phyloP scores from a whole-genome alignment of 306 rosid genomes.

The Geum urbanum region DNA sequence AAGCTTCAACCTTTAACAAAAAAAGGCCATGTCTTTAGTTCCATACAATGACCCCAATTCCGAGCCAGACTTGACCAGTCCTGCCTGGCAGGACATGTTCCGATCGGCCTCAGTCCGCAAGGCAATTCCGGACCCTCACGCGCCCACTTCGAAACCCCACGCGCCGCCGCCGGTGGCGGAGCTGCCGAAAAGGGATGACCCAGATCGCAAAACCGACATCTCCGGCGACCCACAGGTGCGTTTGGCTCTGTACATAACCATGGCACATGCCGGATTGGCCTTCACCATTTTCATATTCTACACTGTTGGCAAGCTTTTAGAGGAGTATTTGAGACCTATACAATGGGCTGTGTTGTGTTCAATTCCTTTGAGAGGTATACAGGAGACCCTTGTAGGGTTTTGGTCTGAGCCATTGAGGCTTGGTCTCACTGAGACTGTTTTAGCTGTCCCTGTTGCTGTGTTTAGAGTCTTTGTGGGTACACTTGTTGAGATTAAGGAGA shows the following conservation, averaged over 20 bases:
- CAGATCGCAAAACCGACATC: constrained; percentile 36
- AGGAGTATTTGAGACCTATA: constrained; percentile 73
- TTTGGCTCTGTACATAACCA: constrained; percentile 78
- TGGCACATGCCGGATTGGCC: constrained; percentile 90
- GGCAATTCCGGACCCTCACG: constrained; percentile 17
- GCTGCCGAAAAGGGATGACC: constrained; percentile 18
- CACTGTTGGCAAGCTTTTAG: constrained; percentile 62
- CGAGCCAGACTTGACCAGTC: constrained; percentile 32
- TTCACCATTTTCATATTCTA: constrained; percentile 67
- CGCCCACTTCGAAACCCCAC: background rate
- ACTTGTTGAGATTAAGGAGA: constrained; percentile 68
- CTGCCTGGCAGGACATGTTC: constrained; percentile 97
- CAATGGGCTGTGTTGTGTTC: constrained; percentile 94
- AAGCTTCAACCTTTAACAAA: background rate
- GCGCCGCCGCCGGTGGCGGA: background rate
- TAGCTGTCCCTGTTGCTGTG: constrained; percentile 68
- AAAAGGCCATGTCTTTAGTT: constrained; percentile 53
- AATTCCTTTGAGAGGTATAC: constrained; percentile 78
- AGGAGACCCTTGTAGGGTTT: constrained; percentile 60
- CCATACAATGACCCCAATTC: constrained; percentile 60
- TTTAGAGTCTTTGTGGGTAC: constrained; percentile 71
- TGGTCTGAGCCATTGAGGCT: constrained; percentile 69
- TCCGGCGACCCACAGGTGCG: constrained; percentile 88
- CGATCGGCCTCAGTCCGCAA: constrained; percentile 67
- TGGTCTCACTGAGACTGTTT: constrained; percentile 82